phyloP scores from a whole-genome alignment of 2,329 filamentous ascomycete genomes.

The Penicillium sp. region DNA sequence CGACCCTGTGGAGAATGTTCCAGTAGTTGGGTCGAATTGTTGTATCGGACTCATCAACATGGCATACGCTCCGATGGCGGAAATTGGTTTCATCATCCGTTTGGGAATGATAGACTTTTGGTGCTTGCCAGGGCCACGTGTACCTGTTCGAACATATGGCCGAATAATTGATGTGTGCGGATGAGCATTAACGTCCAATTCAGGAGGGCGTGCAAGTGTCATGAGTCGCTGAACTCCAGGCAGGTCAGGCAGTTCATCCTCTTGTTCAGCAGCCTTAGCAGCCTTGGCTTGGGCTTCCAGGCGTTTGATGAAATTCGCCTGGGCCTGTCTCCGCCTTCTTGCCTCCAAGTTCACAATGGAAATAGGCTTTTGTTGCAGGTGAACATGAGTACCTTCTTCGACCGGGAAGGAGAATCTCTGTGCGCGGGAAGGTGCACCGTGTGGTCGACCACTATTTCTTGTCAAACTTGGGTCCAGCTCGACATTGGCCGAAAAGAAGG shows the following conservation, averaged over 20 bases:
- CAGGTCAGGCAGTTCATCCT: neutral
- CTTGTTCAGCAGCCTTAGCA: neutral
- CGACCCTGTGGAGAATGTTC: slow-evolving; percentile 49
- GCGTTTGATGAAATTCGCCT: slow-evolving; percentile 25
- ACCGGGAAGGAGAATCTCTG: slow-evolving; percentile 28
- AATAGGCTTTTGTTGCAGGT: slow-evolving; percentile 38
- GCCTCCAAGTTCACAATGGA: slow-evolving; percentile 29
- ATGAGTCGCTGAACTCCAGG: slow-evolving; percentile 26
- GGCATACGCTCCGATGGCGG: slow-evolving; percentile 27
- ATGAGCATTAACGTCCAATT: slow-evolving; percentile 13
- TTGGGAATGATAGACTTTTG: slow-evolving; percentile 9
- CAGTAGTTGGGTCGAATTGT: slow-evolving; percentile 39
- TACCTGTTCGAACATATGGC: slow-evolving; percentile 10
- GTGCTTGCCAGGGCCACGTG: neutral
- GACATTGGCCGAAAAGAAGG: slow-evolving; percentile 46
- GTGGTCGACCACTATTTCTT: slow-evolving; percentile 22
- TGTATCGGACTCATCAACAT: slow-evolving; percentile 42
- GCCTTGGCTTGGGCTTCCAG: slow-evolving; percentile 16
- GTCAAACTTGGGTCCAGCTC: slow-evolving; percentile 39
- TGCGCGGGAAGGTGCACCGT: slow-evolving; percentile 7
- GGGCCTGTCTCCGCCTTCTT: slow-evolving; percentile 25
- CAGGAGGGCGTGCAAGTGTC: slow-evolving; percentile 25
- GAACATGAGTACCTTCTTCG: slow-evolving; percentile 34
- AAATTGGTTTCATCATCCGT: slow-evolving; percentile 25
- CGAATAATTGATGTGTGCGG: slow-evolving; percentile 29